These are phyloP conservation scores for Cadophora malorum DNA, from an alignment of 2,329 filamentous ascomycete species.

Conservation along the genomic window DNA sequence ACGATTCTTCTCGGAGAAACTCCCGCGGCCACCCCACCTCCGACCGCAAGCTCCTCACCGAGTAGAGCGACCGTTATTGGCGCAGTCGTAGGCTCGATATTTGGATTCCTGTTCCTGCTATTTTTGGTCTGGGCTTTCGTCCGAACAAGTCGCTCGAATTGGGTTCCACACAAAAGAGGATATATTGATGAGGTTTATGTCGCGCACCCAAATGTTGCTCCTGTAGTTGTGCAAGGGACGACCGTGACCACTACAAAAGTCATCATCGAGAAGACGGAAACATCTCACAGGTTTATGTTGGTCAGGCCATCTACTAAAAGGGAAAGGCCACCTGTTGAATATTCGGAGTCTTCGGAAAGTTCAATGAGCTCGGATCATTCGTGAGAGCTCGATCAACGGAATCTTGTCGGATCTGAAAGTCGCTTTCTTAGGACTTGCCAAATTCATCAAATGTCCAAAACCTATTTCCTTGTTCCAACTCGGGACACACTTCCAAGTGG, in stretches of 20 bases:
- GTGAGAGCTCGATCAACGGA: background rate
- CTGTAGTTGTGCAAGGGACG: slow-evolving; percentile 14
- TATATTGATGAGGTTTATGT: slow-evolving; percentile 26
- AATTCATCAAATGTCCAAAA: slow-evolving; percentile 20
- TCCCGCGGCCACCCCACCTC: slow-evolving; percentile 19
- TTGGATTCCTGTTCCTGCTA: slow-evolving; percentile 27
- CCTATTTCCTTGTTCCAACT: slow-evolving; percentile 29
- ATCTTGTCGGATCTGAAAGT: background rate
- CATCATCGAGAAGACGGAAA: slow-evolving; percentile 17
- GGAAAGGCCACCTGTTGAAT: slow-evolving; percentile 17
- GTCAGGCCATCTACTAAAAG: slow-evolving; percentile 3
- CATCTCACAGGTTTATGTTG: slow-evolving; percentile 10
- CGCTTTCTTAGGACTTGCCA: no score
- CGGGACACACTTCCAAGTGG: slow-evolving; percentile 23
- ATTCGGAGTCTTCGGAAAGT: slow-evolving; percentile 19
- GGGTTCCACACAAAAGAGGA: slow-evolving; percentile 21
- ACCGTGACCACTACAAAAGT: slow-evolving; percentile 18
- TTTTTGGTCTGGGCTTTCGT: slow-evolving; percentile 25
- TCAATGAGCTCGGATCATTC: slow-evolving; percentile 10
- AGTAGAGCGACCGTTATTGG: slow-evolving; percentile 27
- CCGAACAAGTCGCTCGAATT: slow-evolving; percentile 23
- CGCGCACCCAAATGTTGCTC: slow-evolving; percentile 27
- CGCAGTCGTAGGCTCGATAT: slow-evolving; percentile 27
- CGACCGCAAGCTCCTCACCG: slow-evolving; percentile 22
- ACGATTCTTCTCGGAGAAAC: slow-evolving; percentile 22